phyloP scores from a whole-genome alignment of 2,329 filamentous ascomycete genomes.

The Coleophoma eucalyptorum region DNA sequence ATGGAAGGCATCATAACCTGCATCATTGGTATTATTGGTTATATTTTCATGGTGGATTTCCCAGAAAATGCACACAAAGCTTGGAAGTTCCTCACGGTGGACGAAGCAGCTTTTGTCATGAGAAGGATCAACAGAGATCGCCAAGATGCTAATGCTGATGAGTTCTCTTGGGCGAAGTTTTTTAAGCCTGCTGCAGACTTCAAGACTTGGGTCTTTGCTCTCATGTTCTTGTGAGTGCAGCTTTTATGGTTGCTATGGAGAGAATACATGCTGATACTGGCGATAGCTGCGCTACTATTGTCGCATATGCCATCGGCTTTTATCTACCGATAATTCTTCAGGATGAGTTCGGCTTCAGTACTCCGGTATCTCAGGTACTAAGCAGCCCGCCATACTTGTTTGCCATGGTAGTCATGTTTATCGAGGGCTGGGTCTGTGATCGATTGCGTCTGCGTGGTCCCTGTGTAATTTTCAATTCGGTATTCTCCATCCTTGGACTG shows the following conservation, averaged over 20 bases:
- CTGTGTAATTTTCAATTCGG: slow-evolving; percentile 22
- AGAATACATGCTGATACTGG: slow-evolving; percentile 57
- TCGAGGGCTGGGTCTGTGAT: slow-evolving; percentile 45
- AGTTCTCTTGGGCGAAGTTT: slow-evolving; percentile 46
- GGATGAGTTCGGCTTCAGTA: slow-evolving; percentile 47
- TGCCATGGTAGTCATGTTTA: slow-evolving; percentile 40
- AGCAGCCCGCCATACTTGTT: slow-evolving; percentile 47
- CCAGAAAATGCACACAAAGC: slow-evolving; percentile 49
- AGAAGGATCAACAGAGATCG: slow-evolving; percentile 53
- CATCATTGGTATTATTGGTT: slow-evolving; percentile 42
- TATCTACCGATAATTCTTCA: slow-evolving; percentile 73
- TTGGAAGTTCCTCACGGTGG: slow-evolving; percentile 43
- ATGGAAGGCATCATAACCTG: slow-evolving; percentile 46
- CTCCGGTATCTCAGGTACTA: slow-evolving; percentile 49
- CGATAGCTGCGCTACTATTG: neutral
- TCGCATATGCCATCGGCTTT: no score
- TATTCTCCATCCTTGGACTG: slow-evolving; percentile 42
- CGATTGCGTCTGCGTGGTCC: slow-evolving; percentile 38
- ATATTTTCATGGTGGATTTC: slow-evolving; percentile 60
- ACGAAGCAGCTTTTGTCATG: slow-evolving; percentile 49
- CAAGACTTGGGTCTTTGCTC: slow-evolving; percentile 59
- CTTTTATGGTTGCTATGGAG: slow-evolving; percentile 64
- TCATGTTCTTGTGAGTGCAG: no score
- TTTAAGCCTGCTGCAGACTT: slow-evolving; percentile 43
- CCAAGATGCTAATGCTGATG: slow-evolving; percentile 41